These are phyloP conservation scores for Boletus sensibilis DNA, from an alignment of 768 basidiomycete species.

Conservation along the genomic window DNA sequence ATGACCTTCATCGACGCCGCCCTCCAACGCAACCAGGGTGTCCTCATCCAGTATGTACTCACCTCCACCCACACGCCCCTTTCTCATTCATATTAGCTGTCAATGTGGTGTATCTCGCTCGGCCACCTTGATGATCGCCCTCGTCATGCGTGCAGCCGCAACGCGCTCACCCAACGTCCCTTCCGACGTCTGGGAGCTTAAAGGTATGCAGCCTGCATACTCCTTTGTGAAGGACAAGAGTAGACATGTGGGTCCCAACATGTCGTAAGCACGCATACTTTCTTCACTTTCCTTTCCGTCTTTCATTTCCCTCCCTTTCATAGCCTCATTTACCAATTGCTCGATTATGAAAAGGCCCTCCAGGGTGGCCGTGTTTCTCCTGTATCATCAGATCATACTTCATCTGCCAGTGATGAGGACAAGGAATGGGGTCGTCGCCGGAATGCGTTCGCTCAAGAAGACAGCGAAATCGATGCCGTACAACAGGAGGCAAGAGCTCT, in stretches of 20 bases:
- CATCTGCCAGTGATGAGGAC: slow-evolving; percentile 58
- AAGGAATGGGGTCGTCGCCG: slow-evolving; percentile 81
- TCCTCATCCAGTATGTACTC: slow-evolving; percentile 77
- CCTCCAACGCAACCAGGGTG: slow-evolving; percentile 70
- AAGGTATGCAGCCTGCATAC: slow-evolving; percentile 90
- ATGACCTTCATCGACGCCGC: slow-evolving; percentile 83
- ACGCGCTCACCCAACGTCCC: slow-evolving; percentile 63
- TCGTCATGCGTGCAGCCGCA: slow-evolving; percentile 91
- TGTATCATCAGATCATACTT: slow-evolving; percentile 53
- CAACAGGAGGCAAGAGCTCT: slow-evolving; percentile 80
- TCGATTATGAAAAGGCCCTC: slow-evolving; percentile 84
- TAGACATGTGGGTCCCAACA: slow-evolving; percentile 87
- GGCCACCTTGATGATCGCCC: slow-evolving; percentile 85
- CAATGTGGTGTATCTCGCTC: slow-evolving; percentile 93
- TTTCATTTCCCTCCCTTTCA: slow-evolving; percentile 24
- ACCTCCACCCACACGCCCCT: slow-evolving; percentile 7
- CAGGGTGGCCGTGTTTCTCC: slow-evolving; percentile 50
- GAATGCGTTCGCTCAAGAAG: slow-evolving; percentile 45
- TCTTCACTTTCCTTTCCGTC: slow-evolving; percentile 23
- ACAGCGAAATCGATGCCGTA: slow-evolving; percentile 51
- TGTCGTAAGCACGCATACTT: slow-evolving; percentile 67
- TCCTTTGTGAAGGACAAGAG: slow-evolving; percentile 88
- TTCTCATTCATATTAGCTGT: slow-evolving; percentile 53
- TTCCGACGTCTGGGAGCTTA: slow-evolving; percentile 72
- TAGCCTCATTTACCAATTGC: slow-evolving; percentile 89